Conservation (phyloP, 306 rosid genomes). For the Vigna unguiculata region DNA sequence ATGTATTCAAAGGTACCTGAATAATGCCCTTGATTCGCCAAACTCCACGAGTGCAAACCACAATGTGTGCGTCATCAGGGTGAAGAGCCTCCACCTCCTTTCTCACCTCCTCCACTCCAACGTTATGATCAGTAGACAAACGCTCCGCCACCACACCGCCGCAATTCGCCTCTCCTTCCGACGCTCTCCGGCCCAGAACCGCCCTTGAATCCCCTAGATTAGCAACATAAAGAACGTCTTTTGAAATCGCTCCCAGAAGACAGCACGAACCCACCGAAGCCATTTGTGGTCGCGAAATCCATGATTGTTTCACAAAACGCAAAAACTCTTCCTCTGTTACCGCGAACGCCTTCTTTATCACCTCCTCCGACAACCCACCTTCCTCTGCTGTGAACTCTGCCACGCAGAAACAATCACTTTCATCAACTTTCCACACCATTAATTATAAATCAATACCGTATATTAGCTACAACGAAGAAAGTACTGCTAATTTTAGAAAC, state of each 20-base stretch:
- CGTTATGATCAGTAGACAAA: slow-evolving; percentile 76
- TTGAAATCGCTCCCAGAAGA: slow-evolving; percentile 66
- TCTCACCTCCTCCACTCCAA: slow-evolving; percentile 69
- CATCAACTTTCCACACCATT: not conserved
- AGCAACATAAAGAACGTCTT: slow-evolving; percentile 63
- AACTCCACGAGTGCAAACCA: slow-evolving; percentile 58
- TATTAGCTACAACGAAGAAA: not conserved
- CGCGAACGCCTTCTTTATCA: slow-evolving; percentile 64
- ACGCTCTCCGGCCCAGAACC: slow-evolving; percentile 63
- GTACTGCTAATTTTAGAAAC: not conserved
- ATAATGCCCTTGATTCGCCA: slow-evolving; percentile 87
- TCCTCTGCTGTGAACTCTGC: slow-evolving; percentile 61
- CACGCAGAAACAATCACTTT: slow-evolving; percentile 11
- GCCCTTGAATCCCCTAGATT: slow-evolving; percentile 81
- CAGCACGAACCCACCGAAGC: slow-evolving; percentile 80
- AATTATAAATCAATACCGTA: not conserved
- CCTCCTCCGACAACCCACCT: slow-evolving; percentile 73
- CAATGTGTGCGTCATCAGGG: slow-evolving; percentile 74
- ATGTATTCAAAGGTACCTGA: no score
- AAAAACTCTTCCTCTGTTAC: slow-evolving; percentile 70
- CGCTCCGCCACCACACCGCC: slow-evolving; percentile 61
- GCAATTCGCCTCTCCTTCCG: slow-evolving; percentile 36
- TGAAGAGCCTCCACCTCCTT: slow-evolving; percentile 75
- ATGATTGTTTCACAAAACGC: slow-evolving; percentile 59
- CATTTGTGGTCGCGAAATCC: slow-evolving; percentile 60